Evolutionary conservation across 768 basidiomycete species (phyloP).

Genomic region (Astraeus odoratus): DNA sequence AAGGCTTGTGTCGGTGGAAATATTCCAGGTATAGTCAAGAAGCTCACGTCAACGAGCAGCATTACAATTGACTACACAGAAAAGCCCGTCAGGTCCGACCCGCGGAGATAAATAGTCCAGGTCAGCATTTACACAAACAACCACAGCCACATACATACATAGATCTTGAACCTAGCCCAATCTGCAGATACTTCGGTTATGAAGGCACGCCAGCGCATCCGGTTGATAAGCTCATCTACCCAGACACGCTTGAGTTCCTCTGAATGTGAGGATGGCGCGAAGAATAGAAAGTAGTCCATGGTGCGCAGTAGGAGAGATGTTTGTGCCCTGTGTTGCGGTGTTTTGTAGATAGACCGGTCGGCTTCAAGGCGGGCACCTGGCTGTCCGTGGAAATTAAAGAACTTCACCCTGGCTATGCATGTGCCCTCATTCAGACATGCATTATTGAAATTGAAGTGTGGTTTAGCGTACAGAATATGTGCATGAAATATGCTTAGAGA

Average conservation of each 20-base stretch:
- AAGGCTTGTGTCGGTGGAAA: no score
- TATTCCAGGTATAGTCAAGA: no score
- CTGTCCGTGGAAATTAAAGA: slow-evolving; percentile 33
- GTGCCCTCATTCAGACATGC: slow-evolving; percentile 1
- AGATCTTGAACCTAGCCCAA: slow-evolving; percentile 44
- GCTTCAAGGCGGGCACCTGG: slow-evolving; percentile 28
- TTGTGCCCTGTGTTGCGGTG: background rate
- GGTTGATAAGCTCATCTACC: slow-evolving; percentile 37
- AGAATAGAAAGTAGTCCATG: slow-evolving; percentile 37
- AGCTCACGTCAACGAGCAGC: no score
- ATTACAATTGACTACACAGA: slow-evolving; percentile 39
- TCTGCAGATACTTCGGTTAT: slow-evolving; percentile 36
- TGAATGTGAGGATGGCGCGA: slow-evolving; percentile 38
- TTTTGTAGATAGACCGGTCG: slow-evolving; percentile 19
- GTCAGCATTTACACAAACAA: background rate
- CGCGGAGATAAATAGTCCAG: background rate
- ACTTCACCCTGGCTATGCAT: slow-evolving; percentile 22
- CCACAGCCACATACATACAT: slow-evolving; percentile 28
- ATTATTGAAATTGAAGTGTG: background rate
- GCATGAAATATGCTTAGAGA: slow-evolving; percentile 7
- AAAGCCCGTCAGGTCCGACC: background rate
- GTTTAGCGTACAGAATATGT: slow-evolving; percentile 3
- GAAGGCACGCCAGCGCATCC: slow-evolving; percentile 34
- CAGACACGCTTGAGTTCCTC: slow-evolving; percentile 35
- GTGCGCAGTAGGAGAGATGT: slow-evolving; percentile 31